A percentile compares a stretch with the other conserved stretches of the same genome.
Evolutionary conservation across 495 filamentous ascomycete species (phyloP).

Genomic region (Aspergillus mulundensis): DNA sequence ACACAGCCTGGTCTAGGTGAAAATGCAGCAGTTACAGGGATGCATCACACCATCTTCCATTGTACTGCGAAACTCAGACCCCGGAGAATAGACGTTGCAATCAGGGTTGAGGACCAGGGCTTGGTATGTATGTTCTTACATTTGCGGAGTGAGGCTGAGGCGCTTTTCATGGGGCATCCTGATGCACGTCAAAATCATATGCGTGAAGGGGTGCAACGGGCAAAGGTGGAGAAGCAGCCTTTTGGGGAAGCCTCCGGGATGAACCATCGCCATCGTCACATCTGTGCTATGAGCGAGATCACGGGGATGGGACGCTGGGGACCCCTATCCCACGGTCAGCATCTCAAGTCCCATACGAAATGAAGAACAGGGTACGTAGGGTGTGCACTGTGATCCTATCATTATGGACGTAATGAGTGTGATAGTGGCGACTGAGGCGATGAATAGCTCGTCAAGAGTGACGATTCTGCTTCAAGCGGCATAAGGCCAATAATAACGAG

Average conservation of each 20-base stretch:
- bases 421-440: slow-evolving; percentile 14
- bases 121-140: neutral
- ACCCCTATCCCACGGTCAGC: neutral
- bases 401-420: neutral
- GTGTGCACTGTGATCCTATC: too few relatives aligned
- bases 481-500: slow-evolving; percentile 1
- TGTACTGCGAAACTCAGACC: neutral
- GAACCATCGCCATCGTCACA: neutral
- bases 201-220: neutral
- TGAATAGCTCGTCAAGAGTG: neutral
- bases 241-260: neutral
- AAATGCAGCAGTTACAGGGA: neutral
- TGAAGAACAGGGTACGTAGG: neutral
- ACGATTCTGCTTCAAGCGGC: neutral
- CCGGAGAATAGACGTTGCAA: neutral
- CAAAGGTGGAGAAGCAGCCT: neutral
- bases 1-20: neutral
- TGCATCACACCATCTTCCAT: neutral
- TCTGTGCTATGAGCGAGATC: neutral
- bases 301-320: neutral
- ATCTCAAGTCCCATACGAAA: neutral
- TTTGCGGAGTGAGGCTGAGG: neutral
- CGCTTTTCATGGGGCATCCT: neutral
- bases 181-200: neutral
- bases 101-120: neutral